These are phyloP conservation scores for Tetraselmis striata DNA, from an alignment of 139 green algal species.

Conservation along the genomic window DNA sequence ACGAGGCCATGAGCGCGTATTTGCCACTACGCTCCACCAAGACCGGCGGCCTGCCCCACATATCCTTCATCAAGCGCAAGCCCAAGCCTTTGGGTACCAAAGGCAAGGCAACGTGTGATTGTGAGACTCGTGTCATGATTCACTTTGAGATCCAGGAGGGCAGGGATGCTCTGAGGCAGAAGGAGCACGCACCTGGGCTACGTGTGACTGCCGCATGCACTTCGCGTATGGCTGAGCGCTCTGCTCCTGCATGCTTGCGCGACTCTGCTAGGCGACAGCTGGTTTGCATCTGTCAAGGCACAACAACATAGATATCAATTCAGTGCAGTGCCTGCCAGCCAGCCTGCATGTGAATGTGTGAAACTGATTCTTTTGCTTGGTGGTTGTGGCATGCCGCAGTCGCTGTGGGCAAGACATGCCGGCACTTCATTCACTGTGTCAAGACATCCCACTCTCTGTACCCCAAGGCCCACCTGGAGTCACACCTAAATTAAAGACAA, in stretches of 20 bases:
- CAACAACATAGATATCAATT: constrained; percentile 1
- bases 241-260: background rate
- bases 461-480: no score
- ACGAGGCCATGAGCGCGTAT: background rate
- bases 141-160: background rate
- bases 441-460: no score
- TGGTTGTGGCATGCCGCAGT: background rate
- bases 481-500: no score
- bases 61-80: background rate
- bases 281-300: background rate
- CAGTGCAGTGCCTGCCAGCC: background rate
- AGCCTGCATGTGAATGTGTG: constrained; percentile 1
- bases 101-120: background rate
- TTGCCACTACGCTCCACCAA: background rate
- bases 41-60: background rate
- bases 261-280: background rate
- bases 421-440: no score
- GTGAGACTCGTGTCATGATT: background rate
- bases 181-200: background rate
- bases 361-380: background rate
- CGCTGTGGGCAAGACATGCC: no score
- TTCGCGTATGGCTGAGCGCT: background rate
- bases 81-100: background rate
- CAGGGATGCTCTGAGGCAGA: background rate
- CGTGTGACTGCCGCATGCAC: background rate